Base-by-base conservation (phyloP, 139 green algal species). In the Trebouxia sp. region DNA sequence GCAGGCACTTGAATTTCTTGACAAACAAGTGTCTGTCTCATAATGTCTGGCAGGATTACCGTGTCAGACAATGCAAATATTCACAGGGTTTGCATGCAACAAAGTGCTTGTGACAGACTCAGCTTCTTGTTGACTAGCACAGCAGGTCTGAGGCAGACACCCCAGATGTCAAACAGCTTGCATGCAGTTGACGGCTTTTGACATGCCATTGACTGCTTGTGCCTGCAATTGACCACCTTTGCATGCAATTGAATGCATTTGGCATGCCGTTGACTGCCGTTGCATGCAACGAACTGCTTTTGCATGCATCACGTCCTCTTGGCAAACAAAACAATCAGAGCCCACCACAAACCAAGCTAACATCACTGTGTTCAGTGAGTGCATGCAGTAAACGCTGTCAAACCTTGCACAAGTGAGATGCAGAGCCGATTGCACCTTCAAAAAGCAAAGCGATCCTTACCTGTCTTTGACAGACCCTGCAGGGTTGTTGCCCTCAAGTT, bases 401-500 rank as follows among this genome's bases (percentile, higher is more conserved):
- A 1, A 53, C 14, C 8, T 12, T 51, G 58, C 1, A 37, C 26
- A 17, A 3, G 4, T 22, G 4, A 17, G 4, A 58, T 22, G 26
- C 50, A 58, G 50, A 58, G 50, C 14, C 20, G 20, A 58, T 28
- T 58, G 50, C 50, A 28, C 20, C 50, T 17, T 6, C 50, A 58
- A 22, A 58, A n/a, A n/a, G n/a, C 26, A 22, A 58, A 3, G 20
- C n/a, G 32, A 43, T 9, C 22, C 26, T 17, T 28, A 85, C 83
- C 83, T 78, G 76, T 91, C 87, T 43, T 91, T 91, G 32, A 89
- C 87, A 12, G 62, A 83, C 30, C 87, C 87, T 28, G 84, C 87
- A 43, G 87, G 87, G 76, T 91, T 91, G 80, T 88, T 81, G 53
- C 84, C 83, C 41, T 90, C 86, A 28, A 88, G 82, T 82, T 90